Evolutionary conservation across 768 basidiomycete species (phyloP), one percentile per base, ranked within the genome.

Genomic region (Suillus paluster): DNA sequence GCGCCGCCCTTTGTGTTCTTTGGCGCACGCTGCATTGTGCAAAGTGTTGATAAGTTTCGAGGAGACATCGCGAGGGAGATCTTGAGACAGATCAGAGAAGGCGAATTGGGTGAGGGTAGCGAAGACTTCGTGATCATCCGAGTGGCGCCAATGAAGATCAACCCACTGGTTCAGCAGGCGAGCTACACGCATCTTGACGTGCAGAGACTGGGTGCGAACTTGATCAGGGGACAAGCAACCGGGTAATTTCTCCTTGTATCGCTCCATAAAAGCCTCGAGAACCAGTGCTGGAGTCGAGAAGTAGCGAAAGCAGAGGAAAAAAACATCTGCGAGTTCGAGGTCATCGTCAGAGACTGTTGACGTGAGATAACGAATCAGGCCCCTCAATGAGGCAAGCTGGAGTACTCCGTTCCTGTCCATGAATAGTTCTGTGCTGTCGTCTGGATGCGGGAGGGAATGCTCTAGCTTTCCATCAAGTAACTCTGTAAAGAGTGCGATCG

Each of bases 301-400:
- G 63, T 86, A 81, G 30, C 90, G 86, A 75, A 92, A 93, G 57
- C 83, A 86, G n/a, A 86, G 74, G 74, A 91, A 87, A 76, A 93
- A 90, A 2, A 84, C 72, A 62, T 82, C 72, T 63, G 75, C 67
- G 73, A 90, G 70, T 42, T 82, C 71, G 57, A 74, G 70, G 60
- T 87, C 81, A 53, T 49, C 58, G 19, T 79, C 64, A 10, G 68
- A 68, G 44, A 80, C 75, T 44, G 77, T 76, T 3, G 80, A 80
- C 2, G 83, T 82, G 61, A 85, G 73, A 23, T 84, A 76, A 39
- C 77, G 76, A 42, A 84, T 73, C 58, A 84, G 75, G 41, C 80
- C 80, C 15, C 73, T 67, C 41, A 84, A 70, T 8, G 81, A 78
- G 21, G 71, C 73, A 50, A 75, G 77, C 44, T 77, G 68, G 45